phyloP scores from a whole-genome alignment of 345 rosid genomes.

The Hevea brasiliensis region DNA sequence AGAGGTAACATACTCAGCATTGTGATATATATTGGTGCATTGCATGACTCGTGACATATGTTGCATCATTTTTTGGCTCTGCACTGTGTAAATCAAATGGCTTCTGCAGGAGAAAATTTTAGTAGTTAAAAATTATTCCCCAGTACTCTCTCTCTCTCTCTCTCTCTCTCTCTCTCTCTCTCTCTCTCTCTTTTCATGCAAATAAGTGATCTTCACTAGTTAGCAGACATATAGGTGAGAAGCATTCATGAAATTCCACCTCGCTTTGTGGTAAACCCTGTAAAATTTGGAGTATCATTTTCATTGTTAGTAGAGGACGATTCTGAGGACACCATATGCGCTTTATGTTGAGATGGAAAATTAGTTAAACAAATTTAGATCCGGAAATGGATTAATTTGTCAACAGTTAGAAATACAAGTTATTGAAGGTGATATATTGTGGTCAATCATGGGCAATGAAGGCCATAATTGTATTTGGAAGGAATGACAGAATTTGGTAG shows the following conservation, averaged over 20 bases:
- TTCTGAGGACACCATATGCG: not conserved
- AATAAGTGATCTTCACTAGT: not conserved
- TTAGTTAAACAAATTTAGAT: not conserved
- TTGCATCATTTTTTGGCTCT: not conserved
- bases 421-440: not conserved
- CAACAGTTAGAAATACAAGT: not conserved
- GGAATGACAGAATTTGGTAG: not conserved
- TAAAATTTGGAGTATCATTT: not conserved
- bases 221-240: not conserved
- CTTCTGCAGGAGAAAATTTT: not conserved
- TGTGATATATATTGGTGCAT: slow-evolving; percentile 1
- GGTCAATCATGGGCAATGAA: not conserved
- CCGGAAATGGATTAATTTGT: not conserved
- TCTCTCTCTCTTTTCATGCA: not conserved
- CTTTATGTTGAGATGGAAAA: not conserved
- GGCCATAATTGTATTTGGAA: too few species aligned
- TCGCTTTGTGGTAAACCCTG: not conserved
- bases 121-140: not conserved
- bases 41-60: not conserved
- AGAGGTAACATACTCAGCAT: slow-evolving; percentile 48
- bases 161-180: too few species aligned
- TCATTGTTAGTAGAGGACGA: not conserved
- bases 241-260: not conserved
- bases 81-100: not conserved
- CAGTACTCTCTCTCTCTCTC: not conserved